phyloP scores from a whole-genome alignment of 179 eudicot genomes.

The Amaranthus tricolor region DNA sequence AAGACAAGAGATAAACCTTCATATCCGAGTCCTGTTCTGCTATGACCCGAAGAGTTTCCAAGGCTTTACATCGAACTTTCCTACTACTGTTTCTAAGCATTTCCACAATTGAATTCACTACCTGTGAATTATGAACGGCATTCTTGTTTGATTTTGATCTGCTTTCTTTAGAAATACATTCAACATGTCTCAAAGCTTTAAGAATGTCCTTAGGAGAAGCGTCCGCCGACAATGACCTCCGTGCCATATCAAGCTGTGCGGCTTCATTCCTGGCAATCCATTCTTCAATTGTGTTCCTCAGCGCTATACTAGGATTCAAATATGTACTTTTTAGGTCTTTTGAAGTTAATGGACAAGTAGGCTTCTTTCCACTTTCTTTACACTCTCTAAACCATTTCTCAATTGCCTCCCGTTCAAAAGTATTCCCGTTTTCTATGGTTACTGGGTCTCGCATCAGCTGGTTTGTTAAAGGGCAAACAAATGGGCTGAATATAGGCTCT shows the following conservation, averaged over 20 bases:
- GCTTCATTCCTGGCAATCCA: slow-evolving; percentile 98
- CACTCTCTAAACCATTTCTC: slow-evolving; percentile 90
- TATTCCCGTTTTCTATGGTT: slow-evolving; percentile 67
- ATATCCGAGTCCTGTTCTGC: slow-evolving; percentile 68
- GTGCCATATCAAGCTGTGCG: slow-evolving; percentile 81
- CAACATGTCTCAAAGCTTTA: slow-evolving; percentile 63
- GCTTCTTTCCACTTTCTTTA: slow-evolving; percentile 59
- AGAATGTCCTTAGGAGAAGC: slow-evolving; percentile 59
- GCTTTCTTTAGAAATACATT: slow-evolving; percentile 55
- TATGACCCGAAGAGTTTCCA: slow-evolving; percentile 76
- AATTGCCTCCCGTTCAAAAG: slow-evolving; percentile 94
- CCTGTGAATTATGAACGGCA: slow-evolving; percentile 59
- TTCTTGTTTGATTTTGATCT: slow-evolving; percentile 42
- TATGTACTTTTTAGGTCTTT: slow-evolving; percentile 58
- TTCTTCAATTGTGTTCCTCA: slow-evolving; percentile 77
- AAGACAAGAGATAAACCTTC: slow-evolving; percentile 53
- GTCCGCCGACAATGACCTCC: slow-evolving; percentile 50
- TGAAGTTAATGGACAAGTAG: slow-evolving; percentile 66
- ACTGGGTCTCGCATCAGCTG: slow-evolving; percentile 90
- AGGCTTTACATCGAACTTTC: slow-evolving; percentile 65
- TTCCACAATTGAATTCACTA: slow-evolving; percentile 64
- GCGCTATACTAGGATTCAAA: slow-evolving; percentile 79
- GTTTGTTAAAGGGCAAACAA: slow-evolving; percentile 84
- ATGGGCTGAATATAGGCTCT: slow-evolving; percentile 84
- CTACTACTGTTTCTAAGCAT: slow-evolving; percentile 66